These are phyloP conservation scores for Leishmania guyanensis DNA, from an alignment of 208 protist species.

Conservation along the genomic window DNA sequence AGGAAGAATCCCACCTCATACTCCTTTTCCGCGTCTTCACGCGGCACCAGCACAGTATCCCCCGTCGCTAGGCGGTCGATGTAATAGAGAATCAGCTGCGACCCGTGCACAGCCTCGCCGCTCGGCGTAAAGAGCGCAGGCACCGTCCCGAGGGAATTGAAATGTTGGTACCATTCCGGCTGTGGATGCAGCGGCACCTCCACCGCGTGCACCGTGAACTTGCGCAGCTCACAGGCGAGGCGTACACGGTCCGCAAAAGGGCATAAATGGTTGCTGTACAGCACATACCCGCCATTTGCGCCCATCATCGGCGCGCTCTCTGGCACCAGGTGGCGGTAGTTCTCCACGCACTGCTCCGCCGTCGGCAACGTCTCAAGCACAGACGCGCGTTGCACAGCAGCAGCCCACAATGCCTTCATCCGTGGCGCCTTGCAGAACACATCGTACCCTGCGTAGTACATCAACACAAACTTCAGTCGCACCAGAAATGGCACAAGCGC, in stretches of 20 bases:
- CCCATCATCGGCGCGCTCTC: conserved; percentile 32
- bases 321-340: conserved; percentile 45
- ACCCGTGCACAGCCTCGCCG: conserved; percentile 69
- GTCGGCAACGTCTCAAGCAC: conserved; percentile 49
- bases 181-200: conserved; percentile 50
- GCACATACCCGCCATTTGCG: conserved; percentile 41
- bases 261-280: conserved; percentile 57
- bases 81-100: conserved; percentile 64
- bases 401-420: conserved; percentile 59
- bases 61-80: conserved; percentile 38
- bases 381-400: conserved; percentile 49
- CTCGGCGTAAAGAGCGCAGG: conserved; percentile 54
- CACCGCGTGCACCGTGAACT: conserved; percentile 38
- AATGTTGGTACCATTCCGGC: conserved; percentile 62
- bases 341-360: conserved; percentile 40
- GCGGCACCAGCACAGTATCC: conserved; percentile 37
- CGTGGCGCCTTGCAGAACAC: conserved; percentile 65
- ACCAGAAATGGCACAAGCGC: conserved; percentile 75
- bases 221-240: conserved; percentile 53
- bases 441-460: conserved; percentile 72
- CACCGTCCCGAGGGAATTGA: conserved; percentile 73
- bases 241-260: conserved; percentile 66
- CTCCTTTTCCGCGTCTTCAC: conserved; percentile 41
- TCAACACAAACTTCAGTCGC: conserved; percentile 49
- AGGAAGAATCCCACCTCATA: conserved; percentile 59